Percentiles rank a stretch among this genome's conserved stretches.
These are phyloP conservation scores for Tagetes patula DNA, from an alignment of 129 eudicot genomes.

Conservation along the genomic window DNA sequence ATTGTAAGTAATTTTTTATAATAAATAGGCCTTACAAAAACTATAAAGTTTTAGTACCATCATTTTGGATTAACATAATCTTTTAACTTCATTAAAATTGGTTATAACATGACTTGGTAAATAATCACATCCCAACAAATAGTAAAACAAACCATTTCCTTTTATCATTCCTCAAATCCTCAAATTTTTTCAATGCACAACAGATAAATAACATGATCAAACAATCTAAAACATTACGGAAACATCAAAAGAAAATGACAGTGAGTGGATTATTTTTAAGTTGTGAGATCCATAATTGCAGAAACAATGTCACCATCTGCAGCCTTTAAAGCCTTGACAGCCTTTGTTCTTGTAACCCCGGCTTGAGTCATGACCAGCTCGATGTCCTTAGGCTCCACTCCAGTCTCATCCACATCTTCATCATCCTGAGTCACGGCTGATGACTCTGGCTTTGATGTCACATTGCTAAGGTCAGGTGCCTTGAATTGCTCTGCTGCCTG, in stretches of 20 bases:
- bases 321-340: conserved; percentile 74
- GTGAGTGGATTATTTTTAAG: conserved; percentile 25
- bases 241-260: neutral
- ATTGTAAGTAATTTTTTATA: too few species aligned
- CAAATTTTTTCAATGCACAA: conserved; percentile 24
- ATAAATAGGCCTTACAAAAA: too few species aligned
- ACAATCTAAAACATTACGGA: conserved; percentile 15
- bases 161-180: conserved; percentile 21
- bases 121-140: neutral
- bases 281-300: conserved; percentile 89
- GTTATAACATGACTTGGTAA: too few species aligned
- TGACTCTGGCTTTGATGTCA: conserved; percentile 50
- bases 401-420: conserved; percentile 76
- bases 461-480: conserved; percentile 49
- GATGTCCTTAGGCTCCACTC: conserved; percentile 76
- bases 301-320: conserved; percentile 80
- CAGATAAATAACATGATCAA: conserved; percentile 9
- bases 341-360: conserved; percentile 64
- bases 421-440: conserved; percentile 53
- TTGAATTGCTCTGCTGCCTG: conserved; percentile 90
- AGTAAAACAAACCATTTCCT: conserved; percentile 4
- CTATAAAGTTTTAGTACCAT: too few species aligned
- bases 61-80: too few species aligned
- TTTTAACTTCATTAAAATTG: too few species aligned
- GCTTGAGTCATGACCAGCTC: conserved; percentile 91